Evolutionary conservation across 176 grass and related monocot genomes (phyloP), one percentile per base, ranked within the genome.

Genomic region (Zoysia pacifica): DNA sequence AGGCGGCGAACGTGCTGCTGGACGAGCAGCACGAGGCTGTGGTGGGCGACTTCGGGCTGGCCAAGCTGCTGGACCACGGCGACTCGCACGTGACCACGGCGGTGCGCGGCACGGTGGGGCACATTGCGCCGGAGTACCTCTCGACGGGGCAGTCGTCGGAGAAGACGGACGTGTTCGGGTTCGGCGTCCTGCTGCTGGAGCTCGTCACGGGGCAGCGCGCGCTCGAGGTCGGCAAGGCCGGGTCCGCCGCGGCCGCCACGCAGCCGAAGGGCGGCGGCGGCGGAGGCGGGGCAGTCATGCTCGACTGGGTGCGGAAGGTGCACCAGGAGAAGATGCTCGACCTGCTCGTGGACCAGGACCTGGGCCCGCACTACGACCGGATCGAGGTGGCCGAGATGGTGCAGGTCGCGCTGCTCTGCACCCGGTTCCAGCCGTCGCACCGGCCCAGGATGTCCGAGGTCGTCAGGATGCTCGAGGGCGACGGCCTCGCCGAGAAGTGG

Each of bases 21-120:
- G 92, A 94, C 84, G 89, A 91, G 44, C 66, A 41, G 81, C 80
- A 73, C 78, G 92, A 94, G 73, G 92, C 92, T 69, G 89, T 91
- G 44, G 84, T 94, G n/a, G 92, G 92, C 7, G 92, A 94, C 89
- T 89, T 91, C 51, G 89, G 92, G 1, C 89, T 94, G 6, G 92
- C 92, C 6, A 94, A 94, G 86, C 84, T 94, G 81, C 89, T 94
- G 69, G 92, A 94, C 81, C 92, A 94, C 84, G 86, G 81, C 44
- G 92, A 89, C 78, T 91, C 89, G 8, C 89, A 94, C 81, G 92
- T 94, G 80, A 94, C 92, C 73, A 94, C 92, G 11, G 89, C 86
- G 1, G 92, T 94, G 39, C 86, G 92, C 12, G 88, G 92, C 51
- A 94, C 92, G 36, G 88, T 94, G 19, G 90, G 90, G 0, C 90